Conservation (phyloP, 2,329 filamentous ascomycete genomes). For the Fusarium xyrophilum region DNA sequence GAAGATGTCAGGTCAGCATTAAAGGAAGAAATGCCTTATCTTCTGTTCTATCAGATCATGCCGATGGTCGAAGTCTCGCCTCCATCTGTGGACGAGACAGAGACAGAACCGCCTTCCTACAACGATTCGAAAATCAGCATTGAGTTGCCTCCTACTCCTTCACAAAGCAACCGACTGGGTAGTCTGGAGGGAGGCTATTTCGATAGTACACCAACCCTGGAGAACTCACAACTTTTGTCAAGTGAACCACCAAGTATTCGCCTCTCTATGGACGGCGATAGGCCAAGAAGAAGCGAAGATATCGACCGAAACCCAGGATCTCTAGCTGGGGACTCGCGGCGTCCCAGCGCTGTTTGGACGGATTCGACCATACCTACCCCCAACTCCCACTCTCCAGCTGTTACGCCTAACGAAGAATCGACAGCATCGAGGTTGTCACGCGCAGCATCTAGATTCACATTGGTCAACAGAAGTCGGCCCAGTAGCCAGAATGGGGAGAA, state of each 20-base stretch:
- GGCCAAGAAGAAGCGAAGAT: conserved; percentile 57
- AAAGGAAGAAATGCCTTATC: conserved; percentile 87
- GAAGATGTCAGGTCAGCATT: conserved; percentile 79
- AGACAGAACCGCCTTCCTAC: conserved; percentile 65
- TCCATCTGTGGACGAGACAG: conserved; percentile 55
- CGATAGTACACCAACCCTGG: conserved; percentile 37
- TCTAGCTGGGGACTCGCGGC: conserved; percentile 50
- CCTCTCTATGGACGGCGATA: conserved; percentile 63
- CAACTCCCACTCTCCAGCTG: conserved; percentile 47
- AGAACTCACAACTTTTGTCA: conserved; percentile 28
- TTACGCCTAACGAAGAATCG: conserved; percentile 60
- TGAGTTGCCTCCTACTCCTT: conserved; percentile 43
- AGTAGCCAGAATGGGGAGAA: conserved; percentile 65
- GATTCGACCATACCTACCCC: conserved; percentile 53
- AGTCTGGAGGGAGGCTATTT: conserved; percentile 40
- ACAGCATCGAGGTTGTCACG: conserved; percentile 63
- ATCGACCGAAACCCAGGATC: conserved; percentile 49
- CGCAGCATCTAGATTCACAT: conserved; percentile 63
- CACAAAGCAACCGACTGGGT: conserved; percentile 25
- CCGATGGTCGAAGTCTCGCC: conserved; percentile 76
- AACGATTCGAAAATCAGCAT: conserved; percentile 57
- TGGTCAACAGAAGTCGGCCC: conserved; percentile 59
- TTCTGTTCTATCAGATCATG: conserved; percentile 93
- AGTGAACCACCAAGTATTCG: conserved; percentile 59
- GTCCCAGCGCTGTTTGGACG: conserved; percentile 59